These are phyloP conservation scores for Alternaria metachromatica DNA, from an alignment of 2,329 filamentous ascomycete species.

Conservation along the genomic window DNA sequence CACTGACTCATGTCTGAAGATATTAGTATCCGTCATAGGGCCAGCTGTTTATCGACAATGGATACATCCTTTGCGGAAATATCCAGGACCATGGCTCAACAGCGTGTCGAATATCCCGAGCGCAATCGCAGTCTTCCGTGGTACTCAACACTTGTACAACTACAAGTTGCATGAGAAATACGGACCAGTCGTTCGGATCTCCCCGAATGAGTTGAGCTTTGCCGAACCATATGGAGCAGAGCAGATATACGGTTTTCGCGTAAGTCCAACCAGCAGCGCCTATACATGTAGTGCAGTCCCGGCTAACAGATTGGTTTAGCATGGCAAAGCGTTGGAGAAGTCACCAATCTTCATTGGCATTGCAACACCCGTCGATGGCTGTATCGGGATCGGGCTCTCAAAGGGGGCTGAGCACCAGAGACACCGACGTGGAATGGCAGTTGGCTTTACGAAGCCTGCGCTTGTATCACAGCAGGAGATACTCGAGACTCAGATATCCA, in stretches of 20 bases:
- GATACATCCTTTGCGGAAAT: neutral
- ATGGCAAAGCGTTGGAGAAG: neutral
- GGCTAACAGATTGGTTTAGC: neutral
- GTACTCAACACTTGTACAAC: neutral
- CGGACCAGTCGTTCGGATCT: neutral
- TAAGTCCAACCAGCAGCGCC: neutral
- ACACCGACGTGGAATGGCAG: slow-evolving; percentile 2
- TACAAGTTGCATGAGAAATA: neutral
- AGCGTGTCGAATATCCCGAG: neutral
- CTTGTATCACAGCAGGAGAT: neutral
- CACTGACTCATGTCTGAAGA: neutral
- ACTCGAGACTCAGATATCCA: neutral
- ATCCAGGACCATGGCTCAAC: neutral
- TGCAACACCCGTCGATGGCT: neutral
- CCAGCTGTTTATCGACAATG: neutral
- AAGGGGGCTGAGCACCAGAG: neutral
- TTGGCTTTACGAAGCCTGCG: neutral
- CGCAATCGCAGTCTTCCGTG: neutral
- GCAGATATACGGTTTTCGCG: neutral
- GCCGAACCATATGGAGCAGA: neutral
- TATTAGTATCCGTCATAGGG: neutral
- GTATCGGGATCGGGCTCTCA: neutral
- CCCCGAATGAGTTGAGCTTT: neutral
- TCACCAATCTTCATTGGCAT: neutral
- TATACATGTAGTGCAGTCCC: neutral